Conservation (phyloP, 768 basidiomycete species). For the Suillus lakei region DNA sequence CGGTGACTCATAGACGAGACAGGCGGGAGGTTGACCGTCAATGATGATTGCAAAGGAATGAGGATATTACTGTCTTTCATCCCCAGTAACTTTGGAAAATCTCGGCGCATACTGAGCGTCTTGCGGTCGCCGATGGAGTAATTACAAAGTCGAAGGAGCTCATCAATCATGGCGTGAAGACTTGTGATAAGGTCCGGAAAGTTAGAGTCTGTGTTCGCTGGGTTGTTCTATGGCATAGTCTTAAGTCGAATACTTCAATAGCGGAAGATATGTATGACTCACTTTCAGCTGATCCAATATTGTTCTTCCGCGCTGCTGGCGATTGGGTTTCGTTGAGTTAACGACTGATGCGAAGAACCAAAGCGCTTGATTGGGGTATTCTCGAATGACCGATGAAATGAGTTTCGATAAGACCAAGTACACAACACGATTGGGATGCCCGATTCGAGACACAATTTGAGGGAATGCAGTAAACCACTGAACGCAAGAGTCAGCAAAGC, state of each 20-base stretch:
- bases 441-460: slow-evolving; percentile 94
- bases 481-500: slow-evolving; percentile 11
- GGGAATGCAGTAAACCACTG: slow-evolving; percentile 98
- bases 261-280: slow-evolving; percentile 14
- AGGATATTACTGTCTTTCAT: slow-evolving; percentile 73
- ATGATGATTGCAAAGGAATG: slow-evolving; percentile 90
- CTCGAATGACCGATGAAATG: slow-evolving; percentile 73
- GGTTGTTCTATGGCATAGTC: slow-evolving; percentile 44
- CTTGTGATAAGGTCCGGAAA: slow-evolving; percentile 57
- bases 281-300: slow-evolving; percentile 68
- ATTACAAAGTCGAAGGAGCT: slow-evolving; percentile 72
- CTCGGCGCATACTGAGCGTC: slow-evolving; percentile 49
- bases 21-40: slow-evolving; percentile 88
- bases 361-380: slow-evolving; percentile 88
- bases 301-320: slow-evolving; percentile 60
- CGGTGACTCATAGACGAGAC: slow-evolving; percentile 52
- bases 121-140: slow-evolving; percentile 44
- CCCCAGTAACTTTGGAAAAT: slow-evolving; percentile 56
- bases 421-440: slow-evolving; percentile 68
- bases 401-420: slow-evolving; percentile 64
- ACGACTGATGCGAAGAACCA: slow-evolving; percentile 93
- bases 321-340: slow-evolving; percentile 74
- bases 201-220: slow-evolving; percentile 43
- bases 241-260: not conserved
- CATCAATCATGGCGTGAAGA: slow-evolving; percentile 66